These are phyloP conservation scores for Delphinella strobiligena DNA, from an alignment of 2,329 filamentous ascomycete species.

Conservation along the genomic window DNA sequence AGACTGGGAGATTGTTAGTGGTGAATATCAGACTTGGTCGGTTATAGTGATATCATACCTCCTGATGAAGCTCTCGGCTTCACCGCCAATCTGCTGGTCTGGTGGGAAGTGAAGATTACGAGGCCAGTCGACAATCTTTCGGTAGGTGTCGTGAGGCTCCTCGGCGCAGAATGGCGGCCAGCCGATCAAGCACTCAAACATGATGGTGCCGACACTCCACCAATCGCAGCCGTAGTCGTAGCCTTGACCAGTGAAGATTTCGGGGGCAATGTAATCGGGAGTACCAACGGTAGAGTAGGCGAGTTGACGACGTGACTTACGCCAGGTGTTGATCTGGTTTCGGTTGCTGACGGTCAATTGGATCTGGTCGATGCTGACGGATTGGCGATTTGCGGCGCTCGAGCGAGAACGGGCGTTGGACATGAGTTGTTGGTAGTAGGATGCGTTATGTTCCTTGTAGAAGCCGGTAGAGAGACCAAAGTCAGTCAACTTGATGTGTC, in stretches of 20 bases:
- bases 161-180: slow-evolving; percentile 99
- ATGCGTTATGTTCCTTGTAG: slow-evolving; percentile 94
- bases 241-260: slow-evolving; percentile 93
- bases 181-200: slow-evolving; percentile 97
- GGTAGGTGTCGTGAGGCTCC: slow-evolving; percentile 93
- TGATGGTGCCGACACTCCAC: slow-evolving; percentile 98
- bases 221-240: slow-evolving; percentile 97
- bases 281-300: slow-evolving; percentile 98
- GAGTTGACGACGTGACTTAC: slow-evolving; percentile 87
- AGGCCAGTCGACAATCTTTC: slow-evolving; percentile 98
- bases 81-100: slow-evolving; percentile 75
- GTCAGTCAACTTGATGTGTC: slow-evolving; percentile 96
- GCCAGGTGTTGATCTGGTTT: slow-evolving; percentile 96
- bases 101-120: slow-evolving; percentile 94
- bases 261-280: slow-evolving; percentile 95
- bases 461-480: slow-evolving; percentile 97
- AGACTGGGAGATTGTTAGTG: slow-evolving; percentile 46
- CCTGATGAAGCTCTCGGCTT: slow-evolving; percentile 86
- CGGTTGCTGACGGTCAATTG: slow-evolving; percentile 97
- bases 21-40: slow-evolving; percentile 1
- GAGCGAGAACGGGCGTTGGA: slow-evolving; percentile 41
- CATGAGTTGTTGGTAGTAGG: slow-evolving; percentile 94
- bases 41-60: slow-evolving; percentile 46
- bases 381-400: slow-evolving; percentile 60
- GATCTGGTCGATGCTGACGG: slow-evolving; percentile 93